Conservation (phyloP, 768 basidiomycete species). For the Suillus brevipes region DNA sequence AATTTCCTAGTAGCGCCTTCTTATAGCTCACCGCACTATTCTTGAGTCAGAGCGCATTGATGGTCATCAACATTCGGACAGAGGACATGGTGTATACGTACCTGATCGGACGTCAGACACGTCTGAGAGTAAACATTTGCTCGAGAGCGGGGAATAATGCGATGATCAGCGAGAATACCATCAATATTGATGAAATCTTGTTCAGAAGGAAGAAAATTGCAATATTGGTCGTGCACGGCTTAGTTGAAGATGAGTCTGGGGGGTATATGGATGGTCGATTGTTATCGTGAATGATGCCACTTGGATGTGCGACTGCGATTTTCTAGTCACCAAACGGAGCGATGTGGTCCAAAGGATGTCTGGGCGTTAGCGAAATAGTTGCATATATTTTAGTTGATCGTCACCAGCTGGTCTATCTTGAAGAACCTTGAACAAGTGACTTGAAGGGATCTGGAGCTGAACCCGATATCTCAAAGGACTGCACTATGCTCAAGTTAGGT, state of each 20-base stretch:
- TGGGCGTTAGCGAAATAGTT: neutral
- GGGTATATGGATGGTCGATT: neutral
- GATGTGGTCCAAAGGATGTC: slow-evolving; percentile 7
- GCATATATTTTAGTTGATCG: slow-evolving; percentile 1
- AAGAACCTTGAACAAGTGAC: slow-evolving; percentile 23
- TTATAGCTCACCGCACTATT: neutral
- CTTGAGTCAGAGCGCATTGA: neutral
- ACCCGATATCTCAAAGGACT: slow-evolving; percentile 29
- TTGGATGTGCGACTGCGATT: neutral
- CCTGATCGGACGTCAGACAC: neutral
- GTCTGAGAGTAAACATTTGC: neutral
- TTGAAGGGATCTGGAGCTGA: slow-evolving; percentile 22
- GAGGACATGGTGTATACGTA: neutral
- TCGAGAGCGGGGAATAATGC: neutral
- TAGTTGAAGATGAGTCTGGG: neutral
- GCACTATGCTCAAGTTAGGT: neutral
- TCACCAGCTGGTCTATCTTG: slow-evolving; percentile 19
- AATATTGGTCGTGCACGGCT: neutral
- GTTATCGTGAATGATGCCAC: neutral
- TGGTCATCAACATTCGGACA: neutral
- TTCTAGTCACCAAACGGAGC: slow-evolving; percentile 23
- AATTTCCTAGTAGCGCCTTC: neutral
- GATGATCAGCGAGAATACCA: neutral
- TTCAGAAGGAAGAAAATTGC: neutral
- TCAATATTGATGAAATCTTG: neutral